Conservation (phyloP, 108 stramenopile species). For the Thalassiosira profunda region DNA sequence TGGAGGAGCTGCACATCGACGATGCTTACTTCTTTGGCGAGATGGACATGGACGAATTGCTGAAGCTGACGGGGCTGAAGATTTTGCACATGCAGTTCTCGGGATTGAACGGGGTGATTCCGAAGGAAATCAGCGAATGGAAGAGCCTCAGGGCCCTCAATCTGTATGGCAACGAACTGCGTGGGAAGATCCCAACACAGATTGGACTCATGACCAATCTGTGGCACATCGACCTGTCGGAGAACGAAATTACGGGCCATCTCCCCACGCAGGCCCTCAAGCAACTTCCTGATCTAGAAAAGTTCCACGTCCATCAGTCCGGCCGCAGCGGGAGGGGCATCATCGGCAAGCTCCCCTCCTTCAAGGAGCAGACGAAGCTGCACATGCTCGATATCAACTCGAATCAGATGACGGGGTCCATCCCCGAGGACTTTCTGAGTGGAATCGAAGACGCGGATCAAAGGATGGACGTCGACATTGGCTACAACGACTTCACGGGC, state of each 20-base stretch:
- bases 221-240: conserved; percentile 61
- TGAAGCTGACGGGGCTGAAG: conserved; percentile 23
- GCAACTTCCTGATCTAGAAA: conserved; percentile 46
- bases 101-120: conserved; percentile 45
- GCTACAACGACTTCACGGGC: conserved; percentile 1
- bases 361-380: conserved; percentile 52
- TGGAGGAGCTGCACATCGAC: conserved; percentile 40
- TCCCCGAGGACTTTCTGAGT: conserved; percentile 66
- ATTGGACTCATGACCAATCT: conserved; percentile 64
- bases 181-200: conserved; percentile 65
- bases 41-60: conserved; percentile 29
- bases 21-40: conserved; percentile 37
- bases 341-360: conserved; percentile 60
- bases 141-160: conserved; percentile 31
- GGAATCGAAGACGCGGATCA: conserved; percentile 35
- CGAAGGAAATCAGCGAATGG: conserved; percentile 38
- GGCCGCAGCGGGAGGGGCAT: conserved; percentile 48
- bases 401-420: conserved; percentile 65
- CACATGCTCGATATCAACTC: conserved; percentile 63
- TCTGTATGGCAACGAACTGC: conserved; percentile 49
- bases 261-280: conserved; percentile 44
- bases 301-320: conserved; percentile 56
- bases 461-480: conserved; percentile 33
- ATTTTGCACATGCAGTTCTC: conserved; percentile 45
- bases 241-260: conserved; percentile 50